A percentile compares a stretch with the other conserved stretches of the same genome.
Evolutionary conservation across 331 rosid genomes (phyloP).

Genomic region (Stylosanthes scabra): DNA sequence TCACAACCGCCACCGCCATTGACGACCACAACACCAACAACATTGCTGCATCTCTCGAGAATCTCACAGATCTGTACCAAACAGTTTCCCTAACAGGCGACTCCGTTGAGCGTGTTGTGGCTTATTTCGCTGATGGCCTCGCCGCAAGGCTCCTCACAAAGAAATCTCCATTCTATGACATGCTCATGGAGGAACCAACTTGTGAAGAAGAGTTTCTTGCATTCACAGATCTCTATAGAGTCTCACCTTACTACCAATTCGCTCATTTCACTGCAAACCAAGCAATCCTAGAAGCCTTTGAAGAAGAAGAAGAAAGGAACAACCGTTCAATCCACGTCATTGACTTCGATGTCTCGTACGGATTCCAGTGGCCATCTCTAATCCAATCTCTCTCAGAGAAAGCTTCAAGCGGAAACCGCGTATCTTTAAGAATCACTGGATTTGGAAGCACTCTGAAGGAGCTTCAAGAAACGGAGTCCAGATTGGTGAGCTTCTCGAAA

Average conservation of each 20-base stretch:
- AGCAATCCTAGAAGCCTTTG: slow-evolving; percentile 72
- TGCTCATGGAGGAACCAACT: slow-evolving; percentile 72
- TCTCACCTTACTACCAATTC: slow-evolving; percentile 76
- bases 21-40: slow-evolving; percentile 45
- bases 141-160: slow-evolving; percentile 49
- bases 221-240: slow-evolving; percentile 67
- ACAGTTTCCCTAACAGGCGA: slow-evolving; percentile 66
- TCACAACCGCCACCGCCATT: slow-evolving; percentile 60
- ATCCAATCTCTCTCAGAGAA: slow-evolving; percentile 83
- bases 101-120: slow-evolving; percentile 71
- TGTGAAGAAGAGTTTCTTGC: slow-evolving; percentile 60
- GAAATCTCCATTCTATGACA: slow-evolving; percentile 68
- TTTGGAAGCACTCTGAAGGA: slow-evolving; percentile 63
- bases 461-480: slow-evolving; percentile 69
- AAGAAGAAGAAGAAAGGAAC: slow-evolving; percentile 61
- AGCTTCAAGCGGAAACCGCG: slow-evolving; percentile 50
- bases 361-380: slow-evolving; percentile 91
- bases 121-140: slow-evolving; percentile 71
- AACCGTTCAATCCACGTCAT: slow-evolving; percentile 63
- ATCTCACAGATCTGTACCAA: slow-evolving; percentile 56
- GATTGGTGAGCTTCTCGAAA: slow-evolving; percentile 69
- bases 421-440: slow-evolving; percentile 63
- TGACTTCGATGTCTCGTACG: slow-evolving; percentile 75
- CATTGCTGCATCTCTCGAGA: slow-evolving; percentile 49
- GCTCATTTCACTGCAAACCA: slow-evolving; percentile 94